These are phyloP conservation scores for Penicillium paneum DNA, from an alignment of 2,329 filamentous ascomycete genomes.

Conservation along the genomic window DNA sequence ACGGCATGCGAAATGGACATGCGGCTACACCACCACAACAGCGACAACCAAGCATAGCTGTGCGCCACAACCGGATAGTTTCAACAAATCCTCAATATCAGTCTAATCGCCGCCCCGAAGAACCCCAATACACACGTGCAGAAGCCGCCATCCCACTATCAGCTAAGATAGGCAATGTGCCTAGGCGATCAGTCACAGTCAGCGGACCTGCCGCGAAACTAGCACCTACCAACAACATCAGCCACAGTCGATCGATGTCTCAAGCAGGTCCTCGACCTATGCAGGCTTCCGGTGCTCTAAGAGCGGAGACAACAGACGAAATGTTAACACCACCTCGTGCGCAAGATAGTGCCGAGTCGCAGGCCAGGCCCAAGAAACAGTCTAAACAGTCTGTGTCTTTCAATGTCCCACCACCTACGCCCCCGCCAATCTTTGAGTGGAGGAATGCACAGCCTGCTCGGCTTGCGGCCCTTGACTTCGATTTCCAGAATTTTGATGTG, in stretches of 20 bases:
- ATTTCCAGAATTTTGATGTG: conserved; percentile 50
- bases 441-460: conserved; percentile 63
- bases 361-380: conserved; percentile 36
- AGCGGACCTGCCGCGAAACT: conserved; percentile 16
- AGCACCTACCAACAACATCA: neutral
- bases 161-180: conserved; percentile 21
- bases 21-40: conserved; percentile 3
- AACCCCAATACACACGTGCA: conserved; percentile 22
- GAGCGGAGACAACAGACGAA: conserved; percentile 14
- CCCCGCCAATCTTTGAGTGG: conserved; percentile 60
- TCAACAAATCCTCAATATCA: conserved; percentile 23
- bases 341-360: conserved; percentile 22
- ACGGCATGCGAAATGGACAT: neutral
- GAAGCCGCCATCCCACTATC: conserved; percentile 9
- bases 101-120: conserved; percentile 14
- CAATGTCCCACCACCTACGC: conserved; percentile 46
- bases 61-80: conserved; percentile 17
- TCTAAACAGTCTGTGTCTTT: conserved; percentile 46
- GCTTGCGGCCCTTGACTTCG: conserved; percentile 57
- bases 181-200: conserved; percentile 29
- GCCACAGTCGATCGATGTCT: conserved; percentile 16
- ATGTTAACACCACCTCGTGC: conserved; percentile 15
- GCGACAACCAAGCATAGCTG: conserved; percentile 8
- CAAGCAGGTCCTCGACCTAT: conserved; percentile 8
- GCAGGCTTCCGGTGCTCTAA: neutral